A percentile compares a stretch with the other conserved stretches of the same genome.
Conservation (phyloP, 257 asterid genomes). For the Rhazya stricta region DNA sequence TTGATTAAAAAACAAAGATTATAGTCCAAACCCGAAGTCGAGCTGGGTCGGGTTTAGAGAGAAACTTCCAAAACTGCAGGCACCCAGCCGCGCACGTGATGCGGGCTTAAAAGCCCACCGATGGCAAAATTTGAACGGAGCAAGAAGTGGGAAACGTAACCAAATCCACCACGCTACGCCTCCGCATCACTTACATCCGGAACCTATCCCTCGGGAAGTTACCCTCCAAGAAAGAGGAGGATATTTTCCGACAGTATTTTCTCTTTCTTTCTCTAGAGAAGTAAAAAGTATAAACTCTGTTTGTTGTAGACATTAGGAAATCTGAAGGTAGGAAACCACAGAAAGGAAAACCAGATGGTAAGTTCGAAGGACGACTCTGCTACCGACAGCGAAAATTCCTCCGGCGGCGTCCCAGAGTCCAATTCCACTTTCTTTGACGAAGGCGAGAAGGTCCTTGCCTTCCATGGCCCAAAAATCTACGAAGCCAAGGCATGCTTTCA, state of each 20-base stretch:
- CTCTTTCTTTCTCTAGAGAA: neutral
- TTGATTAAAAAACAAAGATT: no score
- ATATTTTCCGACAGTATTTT: no score
- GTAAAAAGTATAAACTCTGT: no score
- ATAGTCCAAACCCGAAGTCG: no score
- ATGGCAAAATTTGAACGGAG: neutral
- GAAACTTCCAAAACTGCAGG: neutral
- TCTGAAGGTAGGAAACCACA: conserved; percentile 6
- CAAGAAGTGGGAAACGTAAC: neutral
- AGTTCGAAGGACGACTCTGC: conserved; percentile 58
- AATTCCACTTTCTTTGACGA: conserved; percentile 53
- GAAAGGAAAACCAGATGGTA: conserved; percentile 24
- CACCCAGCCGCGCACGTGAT: neutral
- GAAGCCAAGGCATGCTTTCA: conserved; percentile 47
- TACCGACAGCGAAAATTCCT: conserved; percentile 61
- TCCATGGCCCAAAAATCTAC: conserved; percentile 82
- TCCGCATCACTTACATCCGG: neutral
- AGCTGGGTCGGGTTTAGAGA: no score
- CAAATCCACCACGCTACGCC: neutral
- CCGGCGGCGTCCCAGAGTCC: conserved; percentile 59
- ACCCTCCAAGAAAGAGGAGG: neutral
- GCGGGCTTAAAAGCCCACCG: neutral
- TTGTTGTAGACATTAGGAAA: neutral
- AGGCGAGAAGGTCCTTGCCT: conserved; percentile 91
- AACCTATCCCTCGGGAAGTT: neutral